Conservation (phyloP, 1,139 yeast genomes). For the Sugiyamaella paludigena region DNA sequence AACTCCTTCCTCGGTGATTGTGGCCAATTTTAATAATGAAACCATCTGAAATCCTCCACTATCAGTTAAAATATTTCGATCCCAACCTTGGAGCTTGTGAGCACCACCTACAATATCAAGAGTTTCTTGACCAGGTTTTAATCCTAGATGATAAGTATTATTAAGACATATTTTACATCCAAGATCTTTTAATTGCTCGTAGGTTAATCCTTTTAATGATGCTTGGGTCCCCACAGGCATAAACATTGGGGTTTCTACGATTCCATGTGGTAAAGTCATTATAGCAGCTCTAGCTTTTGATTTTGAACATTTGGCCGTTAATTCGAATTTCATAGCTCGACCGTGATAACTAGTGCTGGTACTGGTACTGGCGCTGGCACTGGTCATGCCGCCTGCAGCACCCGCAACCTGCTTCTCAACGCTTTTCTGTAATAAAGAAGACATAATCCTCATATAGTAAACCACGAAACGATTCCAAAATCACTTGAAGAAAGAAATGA, state of each 20-base stretch:
- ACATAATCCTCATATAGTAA: conserved; percentile 9
- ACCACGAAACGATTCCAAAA: no score
- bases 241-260: conserved; percentile 46
- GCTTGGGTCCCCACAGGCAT: conserved; percentile 52
- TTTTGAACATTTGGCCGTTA: conserved; percentile 42
- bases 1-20: conserved; percentile 47
- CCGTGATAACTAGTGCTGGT: conserved; percentile 21
- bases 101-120: conserved; percentile 46
- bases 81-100: conserved; percentile 44
- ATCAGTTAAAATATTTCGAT: conserved; percentile 44
- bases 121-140: conserved; percentile 45
- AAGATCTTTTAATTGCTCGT: conserved; percentile 41
- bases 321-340: conserved; percentile 40
- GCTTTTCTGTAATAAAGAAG: conserved; percentile 7
- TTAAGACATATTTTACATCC: conserved; percentile 45
- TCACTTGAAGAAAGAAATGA: no score
- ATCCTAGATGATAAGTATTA: conserved; percentile 46
- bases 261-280: conserved; percentile 45
- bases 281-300: conserved; percentile 46
- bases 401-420: conserved; percentile 2
- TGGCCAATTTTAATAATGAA: conserved; percentile 45
- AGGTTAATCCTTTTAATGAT: conserved; percentile 45
- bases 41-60: conserved; percentile 50
- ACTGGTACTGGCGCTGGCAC: neutral
- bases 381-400: neutral